Base-by-base conservation (phyloP, 257 asterid genomes). In the Petrea volubilis region DNA sequence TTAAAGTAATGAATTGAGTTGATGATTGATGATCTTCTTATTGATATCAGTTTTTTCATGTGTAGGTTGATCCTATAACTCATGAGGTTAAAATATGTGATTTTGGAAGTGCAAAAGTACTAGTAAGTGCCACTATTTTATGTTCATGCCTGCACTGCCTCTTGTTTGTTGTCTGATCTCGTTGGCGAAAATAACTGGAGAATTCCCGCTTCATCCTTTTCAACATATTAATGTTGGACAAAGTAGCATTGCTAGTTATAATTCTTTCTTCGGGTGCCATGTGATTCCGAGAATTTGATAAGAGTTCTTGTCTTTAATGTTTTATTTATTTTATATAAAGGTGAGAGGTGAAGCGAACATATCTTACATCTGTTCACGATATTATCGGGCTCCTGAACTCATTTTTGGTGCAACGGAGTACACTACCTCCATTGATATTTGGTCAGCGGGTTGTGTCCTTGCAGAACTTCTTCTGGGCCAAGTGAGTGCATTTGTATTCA, bases 381-480 rank as follows among this genome's bases (percentile, higher is more conserved):
- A 63, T 80, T 89, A 89, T 78, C 91, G 96, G 53, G 96, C 96
- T 46, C 93, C 96, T 10, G 96, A 89, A 65, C 93, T 89, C 58
- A 89, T 89, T 66, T 89, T 89, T 81, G 96, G 96, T 15, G 96
- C 96, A 7, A 85, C 96, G 1, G 93, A 89, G 44, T 89, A 89
- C 70, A 81, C 88, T 27, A 76, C 89, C 11, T 83, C 93, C 27
- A 87, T 89, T 74, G 96, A 89, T 68, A 87, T 89, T 41, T 89
- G 96, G 96, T 89, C 96, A 36, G 96, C 91, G 51, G 96, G 94
- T 43, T 87, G 94, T 79, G 89, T 85, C 70, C 91, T 87, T 52
- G 94, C 91, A 36, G 94, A 87, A 82, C 91, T 87, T 67, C 94
- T 87, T 72, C 79, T 87, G 52, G 94, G 94, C 63, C 87, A 87